Evolutionary conservation across 2,329 filamentous ascomycete genomes (phyloP).

Genomic region (Aspergillus quadricinctus): DNA sequence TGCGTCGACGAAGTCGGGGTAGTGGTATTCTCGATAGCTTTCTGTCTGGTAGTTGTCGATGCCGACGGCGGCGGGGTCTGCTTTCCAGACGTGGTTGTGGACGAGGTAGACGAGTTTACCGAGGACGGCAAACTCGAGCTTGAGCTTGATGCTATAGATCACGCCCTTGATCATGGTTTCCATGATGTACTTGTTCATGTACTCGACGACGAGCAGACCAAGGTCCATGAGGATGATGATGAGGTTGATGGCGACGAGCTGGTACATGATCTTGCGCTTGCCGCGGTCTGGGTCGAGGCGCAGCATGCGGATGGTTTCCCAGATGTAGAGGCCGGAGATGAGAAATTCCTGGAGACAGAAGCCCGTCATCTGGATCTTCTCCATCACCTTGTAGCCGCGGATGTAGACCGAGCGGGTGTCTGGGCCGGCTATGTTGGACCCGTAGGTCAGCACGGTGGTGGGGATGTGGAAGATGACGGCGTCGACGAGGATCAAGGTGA

Average conservation of each 20-base stretch:
- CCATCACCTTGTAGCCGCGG: conserved; percentile 44
- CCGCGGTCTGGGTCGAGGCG: conserved; percentile 40
- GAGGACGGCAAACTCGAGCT: conserved; percentile 48
- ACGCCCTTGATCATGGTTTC: conserved; percentile 46
- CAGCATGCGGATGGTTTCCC: conserved; percentile 50
- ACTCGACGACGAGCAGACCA: conserved; percentile 41
- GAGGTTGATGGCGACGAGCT: conserved; percentile 47
- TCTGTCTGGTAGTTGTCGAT: conserved; percentile 5
- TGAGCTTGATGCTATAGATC: conserved; percentile 48
- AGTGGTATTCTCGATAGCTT: conserved; percentile 16
- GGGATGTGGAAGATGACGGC: conserved; percentile 43
- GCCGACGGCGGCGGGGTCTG: conserved; percentile 24
- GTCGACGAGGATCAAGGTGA: conserved; percentile 45
- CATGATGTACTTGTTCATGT: conserved; percentile 42
- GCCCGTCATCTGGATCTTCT: conserved; percentile 54
- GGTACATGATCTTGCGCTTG: conserved; percentile 45
- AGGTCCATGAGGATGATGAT: conserved; percentile 46
- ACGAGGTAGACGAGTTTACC: conserved; percentile 43
- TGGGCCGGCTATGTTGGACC: conserved; percentile 33
- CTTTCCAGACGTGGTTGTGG: conserved; percentile 35
- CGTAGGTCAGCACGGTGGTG: conserved; percentile 44
- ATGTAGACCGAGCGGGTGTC: conserved; percentile 20
- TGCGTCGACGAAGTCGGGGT: conserved; percentile 44
- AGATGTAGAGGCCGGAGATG: conserved; percentile 52
- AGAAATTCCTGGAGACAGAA: conserved; percentile 55